Conservation (phyloP, 2,329 filamentous ascomycete species). For the Aureobasidium sp. region DNA sequence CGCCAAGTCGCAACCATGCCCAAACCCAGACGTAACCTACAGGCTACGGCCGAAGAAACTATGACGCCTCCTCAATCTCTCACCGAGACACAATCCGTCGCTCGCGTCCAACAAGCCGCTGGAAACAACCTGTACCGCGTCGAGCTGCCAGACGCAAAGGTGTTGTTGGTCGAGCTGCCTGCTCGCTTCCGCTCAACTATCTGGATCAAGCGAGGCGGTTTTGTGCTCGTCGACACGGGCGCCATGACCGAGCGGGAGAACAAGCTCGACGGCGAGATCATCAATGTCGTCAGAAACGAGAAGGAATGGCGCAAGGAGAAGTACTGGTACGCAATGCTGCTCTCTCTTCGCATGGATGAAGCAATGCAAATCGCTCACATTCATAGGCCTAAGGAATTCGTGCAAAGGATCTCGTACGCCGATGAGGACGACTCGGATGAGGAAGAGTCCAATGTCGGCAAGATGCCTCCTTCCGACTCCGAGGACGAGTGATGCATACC, state of each 20-base stretch:
- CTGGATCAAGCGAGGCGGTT: conserved; percentile 86
- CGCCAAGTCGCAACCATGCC: conserved; percentile 47
- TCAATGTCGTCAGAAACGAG: conserved; percentile 88
- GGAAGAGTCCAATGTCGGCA: conserved; percentile 73
- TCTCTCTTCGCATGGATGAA: no score
- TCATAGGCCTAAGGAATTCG: conserved; percentile 26
- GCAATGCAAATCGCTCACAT: background rate
- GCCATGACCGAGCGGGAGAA: conserved; percentile 61
- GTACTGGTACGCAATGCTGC: conserved; percentile 56
- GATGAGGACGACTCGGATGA: conserved; percentile 61
- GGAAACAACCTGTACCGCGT: conserved; percentile 87
- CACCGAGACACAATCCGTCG: conserved; percentile 54
- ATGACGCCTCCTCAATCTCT: conserved; percentile 52
- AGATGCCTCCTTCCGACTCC: conserved; percentile 76
- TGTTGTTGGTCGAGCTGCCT: conserved; percentile 72
- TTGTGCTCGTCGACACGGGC: conserved; percentile 71
- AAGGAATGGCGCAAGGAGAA: conserved; percentile 81
- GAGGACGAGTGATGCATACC: conserved; percentile 48
- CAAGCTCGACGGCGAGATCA: conserved; percentile 79
- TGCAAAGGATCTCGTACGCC: conserved; percentile 52
- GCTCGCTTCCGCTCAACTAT: conserved; percentile 83
- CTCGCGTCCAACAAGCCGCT: conserved; percentile 70
- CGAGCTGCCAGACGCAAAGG: conserved; percentile 58
- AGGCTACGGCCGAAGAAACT: conserved; percentile 70
- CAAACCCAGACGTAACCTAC: conserved; percentile 67